Percentiles rank a stretch among this genome's conserved stretches.
phyloP scores from a whole-genome alignment of 345 rosid genomes.

The Raphanus sativus region DNA sequence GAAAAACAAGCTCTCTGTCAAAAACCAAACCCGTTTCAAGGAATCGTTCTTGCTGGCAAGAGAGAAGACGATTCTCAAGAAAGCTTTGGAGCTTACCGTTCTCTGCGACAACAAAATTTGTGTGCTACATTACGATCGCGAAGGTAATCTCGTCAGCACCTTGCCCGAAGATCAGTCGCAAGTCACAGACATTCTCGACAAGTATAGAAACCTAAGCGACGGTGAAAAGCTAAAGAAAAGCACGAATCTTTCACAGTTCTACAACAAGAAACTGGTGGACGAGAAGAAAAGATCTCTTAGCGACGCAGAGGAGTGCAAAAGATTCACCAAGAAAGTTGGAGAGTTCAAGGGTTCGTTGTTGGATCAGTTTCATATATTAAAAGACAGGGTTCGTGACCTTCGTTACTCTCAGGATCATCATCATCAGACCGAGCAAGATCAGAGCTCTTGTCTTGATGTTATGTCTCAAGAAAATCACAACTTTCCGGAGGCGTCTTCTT shows the following conservation, averaged over 20 bases:
- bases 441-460: not conserved
- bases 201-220: not conserved
- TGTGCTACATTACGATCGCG: not conserved
- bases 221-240: not conserved
- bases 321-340: not conserved
- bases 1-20: not conserved
- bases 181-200: not conserved
- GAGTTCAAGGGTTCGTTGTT: not conserved
- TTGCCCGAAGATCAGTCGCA: constrained; percentile 5
- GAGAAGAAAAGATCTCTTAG: not conserved
- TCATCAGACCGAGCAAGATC: not conserved
- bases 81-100: not conserved
- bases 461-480: not conserved
- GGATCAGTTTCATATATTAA: not conserved
- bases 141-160: not conserved
- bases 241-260: not conserved
- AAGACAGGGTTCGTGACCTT: not conserved
- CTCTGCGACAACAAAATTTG: not conserved
- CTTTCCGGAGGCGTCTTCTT: not conserved
- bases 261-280: not conserved
- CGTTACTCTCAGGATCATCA: not conserved
- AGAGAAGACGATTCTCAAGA: not conserved
- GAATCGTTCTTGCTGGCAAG: not conserved
- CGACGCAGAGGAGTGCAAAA: not conserved
- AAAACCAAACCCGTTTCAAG: not conserved